phyloP scores from a whole-genome alignment of 495 filamentous ascomycete species.

The Saxophila tyrrhenica region DNA sequence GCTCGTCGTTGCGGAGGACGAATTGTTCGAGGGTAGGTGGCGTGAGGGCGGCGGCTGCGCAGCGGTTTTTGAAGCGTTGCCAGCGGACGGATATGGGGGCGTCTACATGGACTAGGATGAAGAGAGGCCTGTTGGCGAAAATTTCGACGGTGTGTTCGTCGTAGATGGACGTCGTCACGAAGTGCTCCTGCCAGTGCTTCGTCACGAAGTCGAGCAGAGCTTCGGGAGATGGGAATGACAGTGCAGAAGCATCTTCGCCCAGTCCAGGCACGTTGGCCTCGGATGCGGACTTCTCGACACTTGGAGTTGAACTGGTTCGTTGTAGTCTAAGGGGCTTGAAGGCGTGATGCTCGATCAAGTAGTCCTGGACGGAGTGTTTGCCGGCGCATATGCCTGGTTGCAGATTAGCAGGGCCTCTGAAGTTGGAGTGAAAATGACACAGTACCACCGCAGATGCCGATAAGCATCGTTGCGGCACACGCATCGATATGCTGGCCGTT shows the following conservation, averaged over 20 bases:
- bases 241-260: conserved; percentile 1
- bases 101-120: conserved; percentile 83
- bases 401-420: conserved; percentile 16
- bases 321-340: conserved; percentile 51
- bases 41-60: conserved; percentile 28
- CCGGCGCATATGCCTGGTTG: conserved; percentile 74
- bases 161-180: conserved; percentile 74
- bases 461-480: conserved; percentile 56
- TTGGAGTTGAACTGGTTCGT: conserved; percentile 16
- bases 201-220: conserved; percentile 75
- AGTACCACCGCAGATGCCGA: conserved; percentile 84
- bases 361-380: conserved; percentile 73
- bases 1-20: conserved; percentile 58
- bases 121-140: conserved; percentile 72
- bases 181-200: conserved; percentile 65
- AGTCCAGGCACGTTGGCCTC: conserved; percentile 18
- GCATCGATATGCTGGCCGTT: not conserved
- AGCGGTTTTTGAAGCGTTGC: conserved; percentile 54
- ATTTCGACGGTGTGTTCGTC: conserved; percentile 56
- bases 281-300: conserved; percentile 24
- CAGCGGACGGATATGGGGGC: conserved; percentile 76
- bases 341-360: conserved; percentile 63
- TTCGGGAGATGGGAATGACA: conserved; percentile 45
- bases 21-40: conserved; percentile 64
- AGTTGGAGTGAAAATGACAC: conserved; percentile 1